phyloP scores from a whole-genome alignment of 2,329 filamentous ascomycete genomes.

The Fusarium sp. region DNA sequence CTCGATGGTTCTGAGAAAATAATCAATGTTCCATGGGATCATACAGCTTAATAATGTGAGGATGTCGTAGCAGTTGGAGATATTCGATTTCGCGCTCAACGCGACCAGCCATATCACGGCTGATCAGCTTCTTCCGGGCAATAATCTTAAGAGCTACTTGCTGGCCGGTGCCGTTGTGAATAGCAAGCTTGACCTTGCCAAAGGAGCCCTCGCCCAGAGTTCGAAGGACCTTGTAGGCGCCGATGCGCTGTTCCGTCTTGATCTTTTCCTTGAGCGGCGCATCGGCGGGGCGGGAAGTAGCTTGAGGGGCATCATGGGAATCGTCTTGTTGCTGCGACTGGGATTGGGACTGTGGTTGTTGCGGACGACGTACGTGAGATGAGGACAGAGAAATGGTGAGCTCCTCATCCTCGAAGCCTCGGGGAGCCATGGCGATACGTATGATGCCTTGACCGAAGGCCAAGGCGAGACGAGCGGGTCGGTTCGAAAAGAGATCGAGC shows the following conservation, averaged over 20 bases:
- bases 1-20: neutral
- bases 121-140: slow-evolving; percentile 93
- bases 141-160: slow-evolving; percentile 99
- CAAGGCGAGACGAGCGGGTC: slow-evolving; percentile 28
- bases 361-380: slow-evolving; percentile 68
- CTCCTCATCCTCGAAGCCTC: slow-evolving; percentile 81
- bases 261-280: slow-evolving; percentile 56
- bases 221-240: slow-evolving; percentile 89
- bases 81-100: slow-evolving; percentile 99
- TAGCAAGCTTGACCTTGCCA: slow-evolving; percentile 97
- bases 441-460: slow-evolving; percentile 27
- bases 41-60: slow-evolving; percentile 98
- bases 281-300: slow-evolving; percentile 49
- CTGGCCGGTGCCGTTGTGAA: slow-evolving; percentile 90
- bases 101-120: slow-evolving; percentile 95
- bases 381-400: slow-evolving; percentile 80
- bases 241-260: slow-evolving; percentile 84
- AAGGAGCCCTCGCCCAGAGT: slow-evolving; percentile 97
- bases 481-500: slow-evolving; percentile 19
- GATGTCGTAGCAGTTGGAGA: slow-evolving; percentile 91
- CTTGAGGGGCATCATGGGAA: slow-evolving; percentile 41
- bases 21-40: slow-evolving; percentile 37
- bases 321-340: slow-evolving; percentile 42
- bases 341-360: slow-evolving; percentile 46
- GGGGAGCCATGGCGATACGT: slow-evolving; percentile 59